Base-by-base conservation (phyloP, 768 basidiomycete genomes). In the Neoboletus brunneissimus region DNA sequence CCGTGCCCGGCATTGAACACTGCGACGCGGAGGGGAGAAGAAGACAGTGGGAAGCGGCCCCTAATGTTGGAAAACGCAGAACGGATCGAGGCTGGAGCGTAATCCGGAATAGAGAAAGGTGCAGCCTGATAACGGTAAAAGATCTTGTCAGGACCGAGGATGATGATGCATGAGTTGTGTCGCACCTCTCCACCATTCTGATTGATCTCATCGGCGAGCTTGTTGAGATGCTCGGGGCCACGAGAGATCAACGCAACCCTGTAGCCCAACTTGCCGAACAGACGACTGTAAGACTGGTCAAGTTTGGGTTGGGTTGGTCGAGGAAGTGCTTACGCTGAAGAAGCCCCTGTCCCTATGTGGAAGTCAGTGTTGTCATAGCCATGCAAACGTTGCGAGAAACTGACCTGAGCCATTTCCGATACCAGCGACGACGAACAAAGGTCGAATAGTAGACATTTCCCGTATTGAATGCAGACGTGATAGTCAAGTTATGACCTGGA, bases 171-270 rank as follows among this genome's bases (percentile, higher is more conserved):
- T 29, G 22, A 25, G 1, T 27, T 16, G 59, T 73, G 47, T 54
- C 55, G 25, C 29, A 84, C 87, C 60, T 84, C 77, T 48, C 86
- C 87, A n/a, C 86, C 86, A 10, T 72, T 62, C 12, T 71, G 58
- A 49, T 78, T 85, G 43, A 90, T 78, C 55, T 84, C 81, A 16
- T 76, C 68, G 12, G 85, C 80, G 6, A 87, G 70, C 27, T 72
- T 74, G 45, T 80, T 71, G n/a, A 88, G 75, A 22, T 78, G 65
- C 18, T 80, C 79, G 3, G 75, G 64, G 15, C 83, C 81, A 46
- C 87, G 77, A 13, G 87, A 85, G 37, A 89, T 75, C 43, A 90
- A 72, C 0, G 87, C 88, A 32, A 89, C 78, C 42, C 76, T 81
- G 64, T 88, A 89, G 0, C 87, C 87, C 31, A 80, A 71, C 63